Evolutionary conservation across 225 moss, liverwort and hornwort species (phyloP).

Genomic region (Pseudisothecium myosuroides): DNA sequence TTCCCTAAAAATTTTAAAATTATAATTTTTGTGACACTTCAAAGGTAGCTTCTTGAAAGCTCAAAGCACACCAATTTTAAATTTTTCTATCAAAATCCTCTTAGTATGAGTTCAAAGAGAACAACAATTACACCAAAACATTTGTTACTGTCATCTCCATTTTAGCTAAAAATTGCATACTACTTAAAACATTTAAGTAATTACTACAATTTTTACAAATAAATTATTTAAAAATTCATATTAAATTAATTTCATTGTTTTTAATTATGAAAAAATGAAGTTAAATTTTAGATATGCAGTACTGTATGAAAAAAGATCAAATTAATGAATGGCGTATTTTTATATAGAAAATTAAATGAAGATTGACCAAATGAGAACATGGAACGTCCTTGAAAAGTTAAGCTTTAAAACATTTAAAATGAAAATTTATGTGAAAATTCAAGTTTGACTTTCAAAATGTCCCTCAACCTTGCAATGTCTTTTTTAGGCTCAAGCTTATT

Average conservation of each 20-base stretch:
- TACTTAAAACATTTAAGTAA: not conserved
- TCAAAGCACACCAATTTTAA: not conserved
- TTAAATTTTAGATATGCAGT: too few relatives aligned
- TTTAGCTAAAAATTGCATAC: not conserved
- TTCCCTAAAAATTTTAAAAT: not conserved
- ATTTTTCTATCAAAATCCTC: not conserved
- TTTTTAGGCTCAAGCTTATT: not conserved
- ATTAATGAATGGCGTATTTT: too few relatives aligned
- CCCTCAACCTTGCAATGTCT: too few relatives aligned
- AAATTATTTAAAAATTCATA: not conserved
- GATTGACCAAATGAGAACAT: too few relatives aligned
- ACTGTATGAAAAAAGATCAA: too few relatives aligned
- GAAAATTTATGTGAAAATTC: not conserved
- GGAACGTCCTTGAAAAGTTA: not conserved
- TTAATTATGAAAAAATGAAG: not conserved
- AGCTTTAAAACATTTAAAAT: not conserved
- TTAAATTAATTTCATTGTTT: accelerated
- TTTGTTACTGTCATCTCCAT: not conserved
- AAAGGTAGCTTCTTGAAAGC: not conserved
- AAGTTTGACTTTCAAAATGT: not conserved
- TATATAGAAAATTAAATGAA: too few relatives aligned
- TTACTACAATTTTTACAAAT: not conserved
- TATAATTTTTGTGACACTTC: not conserved
- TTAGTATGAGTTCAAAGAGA: not conserved
- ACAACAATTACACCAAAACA: not conserved